A percentile compares a stretch with the other conserved stretches of the same genome.
phyloP scores from a whole-genome alignment of 192 early-diverging fungal species.

The Polychytrium aggregatum region DNA sequence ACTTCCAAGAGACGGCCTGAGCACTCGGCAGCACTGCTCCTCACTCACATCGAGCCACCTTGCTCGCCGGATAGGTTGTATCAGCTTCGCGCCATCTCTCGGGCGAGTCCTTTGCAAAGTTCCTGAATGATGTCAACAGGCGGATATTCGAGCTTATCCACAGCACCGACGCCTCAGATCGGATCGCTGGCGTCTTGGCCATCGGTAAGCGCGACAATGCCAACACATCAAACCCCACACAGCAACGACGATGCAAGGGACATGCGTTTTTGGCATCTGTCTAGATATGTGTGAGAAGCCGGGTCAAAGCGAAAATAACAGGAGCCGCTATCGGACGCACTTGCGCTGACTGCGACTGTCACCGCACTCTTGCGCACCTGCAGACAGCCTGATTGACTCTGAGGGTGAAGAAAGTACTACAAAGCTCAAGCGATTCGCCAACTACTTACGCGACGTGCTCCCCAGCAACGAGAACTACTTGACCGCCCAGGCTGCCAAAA shows the following conservation, averaged over 20 bases:
- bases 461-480: slow-evolving; percentile 62
- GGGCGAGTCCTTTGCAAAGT: slow-evolving; percentile 57
- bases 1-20: too few relatives aligned
- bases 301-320: too few relatives aligned
- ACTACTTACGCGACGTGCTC: slow-evolving; percentile 67
- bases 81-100: slow-evolving; percentile 54
- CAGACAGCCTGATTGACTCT: slow-evolving; percentile 73
- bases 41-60: too few relatives aligned
- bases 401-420: slow-evolving; percentile 71
- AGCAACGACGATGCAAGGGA: neutral
- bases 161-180: slow-evolving; percentile 61
- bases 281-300: too few relatives aligned
- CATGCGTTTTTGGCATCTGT: slow-evolving; percentile 3
- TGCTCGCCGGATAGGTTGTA: too few relatives aligned
- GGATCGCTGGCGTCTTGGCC: slow-evolving; percentile 67
- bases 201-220: slow-evolving; percentile 59
- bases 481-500: slow-evolving; percentile 60
- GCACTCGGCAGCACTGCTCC: too few relatives aligned
- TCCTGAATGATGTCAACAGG: slow-evolving; percentile 69
- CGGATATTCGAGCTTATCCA: slow-evolving; percentile 72
- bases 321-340: neutral
- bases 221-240: too few relatives aligned
- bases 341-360: neutral
- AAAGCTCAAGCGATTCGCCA: slow-evolving; percentile 65
- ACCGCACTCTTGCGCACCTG: neutral